Conservation (phyloP, 192 early-diverging fungal genomes). For the Mortierella antarctica region DNA sequence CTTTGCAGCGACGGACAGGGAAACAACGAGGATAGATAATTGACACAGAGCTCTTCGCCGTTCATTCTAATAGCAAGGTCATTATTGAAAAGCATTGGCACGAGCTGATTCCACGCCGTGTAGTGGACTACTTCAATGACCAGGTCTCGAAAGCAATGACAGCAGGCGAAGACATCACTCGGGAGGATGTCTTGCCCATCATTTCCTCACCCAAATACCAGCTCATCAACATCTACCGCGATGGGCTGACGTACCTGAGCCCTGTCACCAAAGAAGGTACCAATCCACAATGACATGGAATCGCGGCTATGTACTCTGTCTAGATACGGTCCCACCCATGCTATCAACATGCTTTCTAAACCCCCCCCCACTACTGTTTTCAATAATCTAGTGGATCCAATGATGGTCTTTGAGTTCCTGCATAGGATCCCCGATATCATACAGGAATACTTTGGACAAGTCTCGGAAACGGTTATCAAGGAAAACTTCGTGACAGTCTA, state of each 20-base stretch:
- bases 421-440: slow-evolving; percentile 84
- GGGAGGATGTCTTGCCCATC: slow-evolving; percentile 73
- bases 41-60: not conserved
- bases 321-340: not conserved
- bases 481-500: slow-evolving; percentile 95
- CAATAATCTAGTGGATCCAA: slow-evolving; percentile 70
- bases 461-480: slow-evolving; percentile 86
- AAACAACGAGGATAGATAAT: not conserved
- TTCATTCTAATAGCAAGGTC: slow-evolving; percentile 67
- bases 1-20: slow-evolving; percentile 1
- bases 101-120: slow-evolving; percentile 66
- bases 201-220: slow-evolving; percentile 71
- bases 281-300: not conserved
- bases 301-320: not conserved
- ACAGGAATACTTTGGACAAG: slow-evolving; percentile 83
- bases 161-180: slow-evolving; percentile 56
- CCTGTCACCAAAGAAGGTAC: slow-evolving; percentile 81
- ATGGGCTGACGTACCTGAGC: slow-evolving; percentile 80
- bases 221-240: slow-evolving; percentile 74
- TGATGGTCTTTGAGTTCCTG: slow-evolving; percentile 88
- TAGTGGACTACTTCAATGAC: slow-evolving; percentile 73
- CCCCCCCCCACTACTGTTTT: not conserved
- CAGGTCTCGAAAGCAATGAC: slow-evolving; percentile 68
- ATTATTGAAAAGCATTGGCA: slow-evolving; percentile 93
- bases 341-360: not conserved